Percentiles rank a stretch among this genome's conserved stretches.
Evolutionary conservation across 1,284 basidiomycete species (phyloP).

Genomic region (Hemileia vastatrix): DNA sequence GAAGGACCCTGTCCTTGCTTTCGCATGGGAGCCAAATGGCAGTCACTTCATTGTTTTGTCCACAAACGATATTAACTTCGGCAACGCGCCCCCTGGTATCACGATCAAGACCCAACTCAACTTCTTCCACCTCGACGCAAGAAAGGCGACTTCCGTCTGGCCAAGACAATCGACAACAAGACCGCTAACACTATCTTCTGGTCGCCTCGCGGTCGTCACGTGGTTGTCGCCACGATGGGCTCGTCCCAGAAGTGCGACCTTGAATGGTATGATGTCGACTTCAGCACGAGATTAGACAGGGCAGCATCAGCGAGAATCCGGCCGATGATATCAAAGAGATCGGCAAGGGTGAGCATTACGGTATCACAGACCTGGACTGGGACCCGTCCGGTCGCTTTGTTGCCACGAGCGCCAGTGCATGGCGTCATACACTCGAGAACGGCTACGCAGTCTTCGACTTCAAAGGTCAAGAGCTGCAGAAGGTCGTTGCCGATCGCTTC

Average conservation of each 20-base stretch:
- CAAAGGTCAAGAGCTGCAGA: constrained; percentile 73
- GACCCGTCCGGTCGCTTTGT: constrained; percentile 92
- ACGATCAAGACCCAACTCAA: constrained; percentile 91
- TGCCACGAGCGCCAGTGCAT: constrained; percentile 86
- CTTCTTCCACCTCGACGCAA: constrained; percentile 88
- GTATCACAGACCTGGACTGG: constrained; percentile 96
- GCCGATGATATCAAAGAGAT: constrained; percentile 78
- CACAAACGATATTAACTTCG: constrained; percentile 83
- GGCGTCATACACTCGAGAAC: constrained; percentile 90
- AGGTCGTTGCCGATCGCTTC: constrained; percentile 78
- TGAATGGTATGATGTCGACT: constrained; percentile 96
- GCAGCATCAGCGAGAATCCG: constrained; percentile 54
- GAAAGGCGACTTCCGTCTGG: constrained; percentile 62
- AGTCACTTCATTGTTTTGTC: constrained; percentile 93
- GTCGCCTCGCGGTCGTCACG: constrained; percentile 92
- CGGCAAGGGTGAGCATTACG: constrained; percentile 79
- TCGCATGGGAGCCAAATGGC: constrained; percentile 96
- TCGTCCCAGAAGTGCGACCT: constrained; percentile 91
- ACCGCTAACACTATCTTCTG: constrained; percentile 92
- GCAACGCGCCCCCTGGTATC: constrained; percentile 74
- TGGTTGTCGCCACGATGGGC: constrained; percentile 88
- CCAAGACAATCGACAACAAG: constrained; percentile 69
- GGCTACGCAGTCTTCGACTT: constrained; percentile 98
- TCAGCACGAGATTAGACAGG: too few relatives aligned
- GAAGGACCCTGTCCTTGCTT: constrained; percentile 91